Base-by-base conservation (phyloP, 2,329 filamentous ascomycete genomes). In the Zarea fungicola region DNA sequence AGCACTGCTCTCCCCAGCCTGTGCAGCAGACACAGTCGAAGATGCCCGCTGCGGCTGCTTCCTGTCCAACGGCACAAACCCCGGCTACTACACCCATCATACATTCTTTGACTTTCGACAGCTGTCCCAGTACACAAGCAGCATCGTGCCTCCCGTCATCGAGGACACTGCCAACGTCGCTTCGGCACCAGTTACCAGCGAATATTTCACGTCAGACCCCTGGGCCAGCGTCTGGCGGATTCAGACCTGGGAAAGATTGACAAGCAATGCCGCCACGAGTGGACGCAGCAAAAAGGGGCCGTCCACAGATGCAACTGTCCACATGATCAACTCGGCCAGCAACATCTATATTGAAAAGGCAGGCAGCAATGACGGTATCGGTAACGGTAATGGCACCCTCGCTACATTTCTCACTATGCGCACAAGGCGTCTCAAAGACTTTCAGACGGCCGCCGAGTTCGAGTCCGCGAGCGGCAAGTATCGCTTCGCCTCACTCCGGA, bases 101-200 rank as follows among this genome's bases (percentile, higher is more conserved):
- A 56, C 60, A 31, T 78, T 78, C 62, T 75, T 72, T 54, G 75
- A 78, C 59, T 78, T 76, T 54, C 65, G 75, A 39, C 61, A 60
- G 32, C 66, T 75, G 18, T 35, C 60, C 2, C 55, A 71, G 21
- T 68, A 73, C 48, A 71, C 68, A 4, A 26, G 36, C 26, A 13
- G 13, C 26, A 54, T 59, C 39, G 62, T 68, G 8, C 67, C 71
- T 1, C 43, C 56, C 7, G 55, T 62, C 37, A 54, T 71, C 41
- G 42, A 48, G 5, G 60, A 65, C 49, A 37, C 52, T n/a, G 52
- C 58, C 5, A 49, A 56, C 25, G 66, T 57, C 50, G 44, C 62
- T 5, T 51, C 50, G 3, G 67, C 68, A 1, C 44, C 53, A 3
- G 44, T 59, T 3, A 66, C 68, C 2, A 73, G 67, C 58, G 54